Conservation (phyloP, 805 yeast genomes). For the Phaffomyces opuntiae region DNA sequence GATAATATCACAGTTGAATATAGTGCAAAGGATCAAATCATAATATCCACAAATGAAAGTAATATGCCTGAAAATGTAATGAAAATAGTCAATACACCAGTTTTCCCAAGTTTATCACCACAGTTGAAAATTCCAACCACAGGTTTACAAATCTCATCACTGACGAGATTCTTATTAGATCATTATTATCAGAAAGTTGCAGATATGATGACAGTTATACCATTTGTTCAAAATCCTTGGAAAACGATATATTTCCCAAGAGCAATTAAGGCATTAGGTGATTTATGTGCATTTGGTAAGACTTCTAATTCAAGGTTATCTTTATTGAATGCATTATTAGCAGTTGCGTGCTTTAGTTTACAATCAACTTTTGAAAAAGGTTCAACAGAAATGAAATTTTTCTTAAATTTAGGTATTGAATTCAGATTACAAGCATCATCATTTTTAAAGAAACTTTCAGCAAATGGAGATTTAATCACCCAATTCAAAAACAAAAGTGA, state of each 20-base stretch:
- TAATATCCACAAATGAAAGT: constrained; percentile 26
- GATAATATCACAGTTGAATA: not conserved
- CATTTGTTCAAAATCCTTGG: constrained; percentile 79
- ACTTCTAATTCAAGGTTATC: constrained; percentile 76
- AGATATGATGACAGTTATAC: constrained; percentile 68
- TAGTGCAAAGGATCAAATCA: constrained; percentile 8
- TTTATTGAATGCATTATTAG: constrained; percentile 67
- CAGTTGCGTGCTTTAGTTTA: constrained; percentile 75
- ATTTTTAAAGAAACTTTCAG: constrained; percentile 55
- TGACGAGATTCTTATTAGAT: constrained; percentile 63
- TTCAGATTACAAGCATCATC: constrained; percentile 68
- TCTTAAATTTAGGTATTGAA: constrained; percentile 64
- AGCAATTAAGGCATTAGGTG: constrained; percentile 78
- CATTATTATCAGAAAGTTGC: constrained; percentile 74
- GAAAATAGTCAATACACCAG: constrained; percentile 30
- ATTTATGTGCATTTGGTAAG: constrained; percentile 62
- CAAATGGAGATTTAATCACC: constrained; percentile 35
- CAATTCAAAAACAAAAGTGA: constrained; percentile 35
- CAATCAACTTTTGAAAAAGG: constrained; percentile 66
- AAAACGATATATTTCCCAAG: constrained; percentile 79
- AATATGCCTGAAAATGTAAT: constrained; percentile 43
- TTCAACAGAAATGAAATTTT: constrained; percentile 61
- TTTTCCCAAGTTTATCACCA: constrained; percentile 26
- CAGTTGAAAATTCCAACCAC: constrained; percentile 44
- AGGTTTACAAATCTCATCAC: constrained; percentile 58